phyloP scores from a whole-genome alignment of 805 yeast species.

The Kuraishia capsulata region DNA sequence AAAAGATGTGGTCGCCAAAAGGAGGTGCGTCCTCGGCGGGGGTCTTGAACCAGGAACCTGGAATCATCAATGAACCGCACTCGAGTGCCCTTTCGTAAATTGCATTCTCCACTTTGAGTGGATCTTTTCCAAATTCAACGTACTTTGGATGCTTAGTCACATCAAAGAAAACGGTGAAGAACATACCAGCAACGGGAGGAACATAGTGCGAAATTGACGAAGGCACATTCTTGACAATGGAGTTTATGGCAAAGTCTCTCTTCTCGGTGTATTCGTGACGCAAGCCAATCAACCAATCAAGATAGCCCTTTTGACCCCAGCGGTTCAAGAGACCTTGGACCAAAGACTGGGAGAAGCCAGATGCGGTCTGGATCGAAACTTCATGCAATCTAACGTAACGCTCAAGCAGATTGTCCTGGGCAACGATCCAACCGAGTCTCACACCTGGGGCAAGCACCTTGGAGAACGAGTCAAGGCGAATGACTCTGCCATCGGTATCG shows the following conservation, averaged over 20 bases:
- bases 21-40: conserved; percentile 38
- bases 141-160: conserved; percentile 76
- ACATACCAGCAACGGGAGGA: conserved; percentile 84
- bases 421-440: conserved; percentile 86
- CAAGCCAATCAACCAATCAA: conserved; percentile 81
- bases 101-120: conserved; percentile 53
- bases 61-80: conserved; percentile 63
- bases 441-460: conserved; percentile 89
- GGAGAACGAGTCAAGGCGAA: conserved; percentile 84
- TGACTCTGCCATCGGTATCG: conserved; percentile 83
- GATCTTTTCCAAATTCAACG: conserved; percentile 45
- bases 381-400: conserved; percentile 67
- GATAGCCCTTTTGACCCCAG: conserved; percentile 88
- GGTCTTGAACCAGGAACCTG: conserved; percentile 75
- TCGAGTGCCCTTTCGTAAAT: conserved; percentile 53
- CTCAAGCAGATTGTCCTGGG: conserved; percentile 54
- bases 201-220: conserved; percentile 27
- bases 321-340: conserved; percentile 62
- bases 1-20: conserved; percentile 45
- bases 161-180: conserved; percentile 66
- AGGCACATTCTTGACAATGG: conserved; percentile 55
- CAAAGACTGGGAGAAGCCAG: conserved; percentile 72
- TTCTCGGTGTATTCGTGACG: conserved; percentile 78
- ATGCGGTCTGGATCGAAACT: conserved; percentile 69
- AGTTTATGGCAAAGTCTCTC: conserved; percentile 80